Evolutionary conservation across 345 rosid genomes (phyloP).

Genomic region (Gossypium arboreum): DNA sequence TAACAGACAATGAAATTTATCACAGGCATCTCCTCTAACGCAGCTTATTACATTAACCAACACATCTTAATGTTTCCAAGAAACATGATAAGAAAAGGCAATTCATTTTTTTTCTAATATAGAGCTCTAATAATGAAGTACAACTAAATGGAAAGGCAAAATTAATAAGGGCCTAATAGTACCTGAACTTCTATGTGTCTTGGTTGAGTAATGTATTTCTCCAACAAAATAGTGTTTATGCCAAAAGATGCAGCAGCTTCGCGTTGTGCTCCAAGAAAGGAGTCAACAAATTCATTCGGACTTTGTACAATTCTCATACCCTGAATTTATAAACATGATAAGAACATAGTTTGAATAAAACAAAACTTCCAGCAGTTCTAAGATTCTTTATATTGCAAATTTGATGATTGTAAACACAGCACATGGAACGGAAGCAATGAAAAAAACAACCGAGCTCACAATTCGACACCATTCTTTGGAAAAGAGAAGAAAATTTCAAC

Average conservation of each 20-base stretch:
- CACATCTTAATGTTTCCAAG: not conserved
- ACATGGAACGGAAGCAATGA: not conserved
- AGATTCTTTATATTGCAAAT: not conserved
- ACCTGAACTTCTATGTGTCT: slow-evolving; percentile 98
- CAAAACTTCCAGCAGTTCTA: not conserved
- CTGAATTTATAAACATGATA: slow-evolving; percentile 38
- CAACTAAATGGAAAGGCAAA: not conserved
- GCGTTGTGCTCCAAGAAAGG: slow-evolving; percentile 93
- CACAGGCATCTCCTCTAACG: not conserved
- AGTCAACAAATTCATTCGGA: slow-evolving; percentile 57
- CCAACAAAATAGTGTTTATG: slow-evolving; percentile 74
- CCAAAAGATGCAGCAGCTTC: slow-evolving; percentile 98
- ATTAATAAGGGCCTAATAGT: slow-evolving; percentile 12
- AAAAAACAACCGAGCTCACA: not conserved
- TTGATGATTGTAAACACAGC: not conserved
- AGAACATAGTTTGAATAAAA: slow-evolving; percentile 26
- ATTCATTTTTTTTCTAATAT: not conserved
- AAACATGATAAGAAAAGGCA: not conserved
- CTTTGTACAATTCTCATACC: slow-evolving; percentile 89
- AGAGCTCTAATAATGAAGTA: not conserved
- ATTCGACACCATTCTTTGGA: not conserved
- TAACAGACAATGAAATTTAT: slow-evolving; percentile 13
- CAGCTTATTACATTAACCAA: slow-evolving; percentile 5
- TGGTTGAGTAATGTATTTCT: slow-evolving; percentile 87
- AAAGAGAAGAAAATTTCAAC: not conserved